Evolutionary conservation across 305 asterid genomes (phyloP).

Genomic region (Withania somnifera): DNA sequence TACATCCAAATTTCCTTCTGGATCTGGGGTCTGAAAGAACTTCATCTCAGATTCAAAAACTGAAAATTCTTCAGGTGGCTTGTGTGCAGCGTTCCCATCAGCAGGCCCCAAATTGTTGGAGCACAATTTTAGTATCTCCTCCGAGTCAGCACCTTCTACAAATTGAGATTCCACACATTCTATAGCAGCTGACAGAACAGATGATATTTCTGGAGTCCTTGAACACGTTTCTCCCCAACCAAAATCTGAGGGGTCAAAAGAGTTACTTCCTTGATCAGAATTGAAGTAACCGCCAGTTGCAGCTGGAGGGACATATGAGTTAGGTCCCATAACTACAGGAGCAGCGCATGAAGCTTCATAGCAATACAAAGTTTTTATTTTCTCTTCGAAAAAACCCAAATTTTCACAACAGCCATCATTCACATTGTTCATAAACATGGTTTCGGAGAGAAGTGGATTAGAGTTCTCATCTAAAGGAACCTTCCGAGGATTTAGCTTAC

Average conservation of each 20-base stretch:
- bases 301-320: constrained; percentile 30
- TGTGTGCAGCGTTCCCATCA: constrained; percentile 9
- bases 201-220: constrained; percentile 67
- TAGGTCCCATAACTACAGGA: constrained; percentile 22
- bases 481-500: constrained; percentile 23
- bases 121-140: constrained; percentile 35
- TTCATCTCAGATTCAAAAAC: constrained; percentile 58
- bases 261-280: constrained; percentile 80
- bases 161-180: constrained; percentile 45
- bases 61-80: constrained; percentile 27
- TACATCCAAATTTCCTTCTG: constrained; percentile 63
- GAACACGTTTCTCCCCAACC: constrained; percentile 64
- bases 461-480: constrained; percentile 21
- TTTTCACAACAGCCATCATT: constrained; percentile 34
- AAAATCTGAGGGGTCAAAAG: constrained; percentile 63
- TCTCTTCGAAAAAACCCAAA: constrained; percentile 39
- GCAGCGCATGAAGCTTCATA: constrained; percentile 18
- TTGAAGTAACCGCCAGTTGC: constrained; percentile 37
- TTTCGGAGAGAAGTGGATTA: constrained; percentile 19
- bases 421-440: constrained; percentile 21
- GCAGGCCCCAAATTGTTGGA: constrained; percentile 16
- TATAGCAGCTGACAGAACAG: constrained; percentile 43
- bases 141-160: constrained; percentile 29
- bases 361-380: constrained; percentile 29
- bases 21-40: constrained; percentile 47